Base-by-base conservation (phyloP, 768 basidiomycete species). In the Rhizopogon rudus region DNA sequence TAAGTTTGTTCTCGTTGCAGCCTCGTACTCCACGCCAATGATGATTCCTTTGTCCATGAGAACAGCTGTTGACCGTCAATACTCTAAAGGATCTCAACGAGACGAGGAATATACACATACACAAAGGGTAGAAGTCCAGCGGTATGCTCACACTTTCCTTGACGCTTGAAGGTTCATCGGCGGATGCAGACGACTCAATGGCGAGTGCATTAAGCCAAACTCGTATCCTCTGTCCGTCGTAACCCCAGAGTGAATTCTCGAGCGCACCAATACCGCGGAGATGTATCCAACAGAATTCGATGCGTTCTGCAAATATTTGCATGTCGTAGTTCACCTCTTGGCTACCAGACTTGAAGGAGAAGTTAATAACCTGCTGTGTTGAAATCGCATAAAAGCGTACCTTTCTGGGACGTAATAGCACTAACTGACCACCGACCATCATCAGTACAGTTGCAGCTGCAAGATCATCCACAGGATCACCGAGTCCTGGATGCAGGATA, bases 31-130 rank as follows among this genome's bases (percentile, higher is more conserved):
- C 28, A 89, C 91, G 7, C 96, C 96, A 61, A 98, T 94, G 60
- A 99, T 93, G 61, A 99, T 97, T 1, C 95, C 96, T 66, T 98
- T 99, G 70, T 98, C 95, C 94, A 98, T 98, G 25, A 99, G 80
- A 6, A 94, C 93, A 55, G 96, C 96, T 98, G 14, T 49, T 16
- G 33, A 62, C 35, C 44, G 48, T 29, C 40, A 22, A 16, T 5
- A 42, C 43, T 63, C 20, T 61, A 50, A 31, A 39, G 39, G 37
- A 42, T 22, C 16, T 20, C 14, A 45, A 12, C 17, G 40, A n/a
- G 31, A 5, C 16, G 13, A 54, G 57, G 40, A n/a, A 25, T 42
- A 40, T 12, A 10, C 16, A 72, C 78, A 64, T 65, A 98, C 96
- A 98, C 16, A 99, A 70, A 0, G 96, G 96, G 66, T 98, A 99